Evolutionary conservation across 208 protist genomes (phyloP), one percentile per base, ranked within the genome.

Genomic region (Tetramitus jugosus): DNA sequence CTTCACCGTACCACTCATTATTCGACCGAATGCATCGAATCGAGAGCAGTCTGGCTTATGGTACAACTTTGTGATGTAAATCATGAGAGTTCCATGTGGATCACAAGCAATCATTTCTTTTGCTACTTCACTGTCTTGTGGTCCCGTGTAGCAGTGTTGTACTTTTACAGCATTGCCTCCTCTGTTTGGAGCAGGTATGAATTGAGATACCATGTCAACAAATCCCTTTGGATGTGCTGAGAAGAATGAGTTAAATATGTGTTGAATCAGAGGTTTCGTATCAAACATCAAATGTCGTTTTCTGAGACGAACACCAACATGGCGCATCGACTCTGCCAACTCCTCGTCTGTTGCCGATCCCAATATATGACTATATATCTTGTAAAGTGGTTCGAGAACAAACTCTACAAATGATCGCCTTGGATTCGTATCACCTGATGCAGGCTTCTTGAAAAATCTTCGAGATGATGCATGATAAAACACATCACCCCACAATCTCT

Each of bases 351-450:
- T 14, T 23, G 89, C 78, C 37, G 90, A 89, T n/a, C 87, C 85
- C 1, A 92, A 83, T 1, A 87, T 76, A 71, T 94, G 86, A 13
- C 88, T 78, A 23, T 93, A 89, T 60, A 99, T 91, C 81, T 99
- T 99, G 86, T 99, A 99, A 17, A 99, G 79, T 0, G 97, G 97
- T 79, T 99, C 93, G 2, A 99, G 84, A 60, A 99, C 87, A 76
- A 99, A 99, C 39, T 94, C 82, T 23, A 99, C 94, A 87, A 99
- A 99, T n/a, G 95, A 92, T 52, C 94, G 77, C 33, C 85, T 64
- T 37, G 72, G 33, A 17, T 64, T 52, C 14, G 3, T 29, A 17
- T 33, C 33, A 20, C 76, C 76, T 39, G 60, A 29, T 20, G 7
- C 29, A 20, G 46, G 42, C 20, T 35, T 80, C 13, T 52, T 71